Evolutionary conservation across 2,329 filamentous ascomycete species (phyloP).

Genomic region (Hysterium pulicare): DNA sequence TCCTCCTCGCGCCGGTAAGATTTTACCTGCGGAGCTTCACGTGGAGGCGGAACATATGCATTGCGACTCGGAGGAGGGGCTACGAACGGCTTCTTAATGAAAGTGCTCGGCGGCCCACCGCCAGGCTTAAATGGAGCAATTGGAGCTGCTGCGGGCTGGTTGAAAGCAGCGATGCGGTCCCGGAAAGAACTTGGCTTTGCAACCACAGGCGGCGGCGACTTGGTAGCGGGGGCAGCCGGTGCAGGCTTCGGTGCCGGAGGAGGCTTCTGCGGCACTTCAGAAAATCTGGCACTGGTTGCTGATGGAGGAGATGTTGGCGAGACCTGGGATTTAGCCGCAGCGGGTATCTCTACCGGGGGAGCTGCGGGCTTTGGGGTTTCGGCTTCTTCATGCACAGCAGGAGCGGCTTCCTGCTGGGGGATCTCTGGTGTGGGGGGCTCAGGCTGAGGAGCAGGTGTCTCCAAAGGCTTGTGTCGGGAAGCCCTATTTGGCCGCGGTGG

Average conservation of each 20-base stretch:
- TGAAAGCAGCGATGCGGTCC: constrained; percentile 96
- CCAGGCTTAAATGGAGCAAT: constrained; percentile 85
- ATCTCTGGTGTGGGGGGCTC: constrained; percentile 27
- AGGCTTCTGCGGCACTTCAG: constrained; percentile 15
- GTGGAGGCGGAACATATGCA: constrained; percentile 73
- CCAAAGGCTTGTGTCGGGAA: constrained; percentile 47
- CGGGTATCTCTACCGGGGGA: constrained; percentile 31
- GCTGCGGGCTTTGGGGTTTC: constrained; percentile 36
- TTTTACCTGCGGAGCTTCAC: constrained; percentile 68
- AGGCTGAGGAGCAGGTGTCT: constrained; percentile 26
- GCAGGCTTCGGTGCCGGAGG: constrained; percentile 36
- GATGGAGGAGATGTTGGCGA: constrained; percentile 29
- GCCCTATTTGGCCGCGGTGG: constrained; percentile 79
- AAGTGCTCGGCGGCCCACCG: constrained; percentile 59
- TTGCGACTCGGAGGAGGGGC: constrained; percentile 90
- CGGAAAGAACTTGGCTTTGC: constrained; percentile 89
- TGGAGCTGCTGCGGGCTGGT: constrained; percentile 80
- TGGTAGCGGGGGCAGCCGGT: constrained; percentile 43
- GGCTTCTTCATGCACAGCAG: constrained; percentile 7
- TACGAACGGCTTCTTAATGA: constrained; percentile 96
- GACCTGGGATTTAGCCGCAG: constrained; percentile 22
- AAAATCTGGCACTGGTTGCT: constrained; percentile 18
- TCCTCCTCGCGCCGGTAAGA: constrained; percentile 87
- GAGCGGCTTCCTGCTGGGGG: constrained; percentile 21
- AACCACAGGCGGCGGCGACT: constrained; percentile 62